These are phyloP conservation scores for Neobulgaria alba DNA, from an alignment of 2,329 filamentous ascomycete species.

Conservation along the genomic window DNA sequence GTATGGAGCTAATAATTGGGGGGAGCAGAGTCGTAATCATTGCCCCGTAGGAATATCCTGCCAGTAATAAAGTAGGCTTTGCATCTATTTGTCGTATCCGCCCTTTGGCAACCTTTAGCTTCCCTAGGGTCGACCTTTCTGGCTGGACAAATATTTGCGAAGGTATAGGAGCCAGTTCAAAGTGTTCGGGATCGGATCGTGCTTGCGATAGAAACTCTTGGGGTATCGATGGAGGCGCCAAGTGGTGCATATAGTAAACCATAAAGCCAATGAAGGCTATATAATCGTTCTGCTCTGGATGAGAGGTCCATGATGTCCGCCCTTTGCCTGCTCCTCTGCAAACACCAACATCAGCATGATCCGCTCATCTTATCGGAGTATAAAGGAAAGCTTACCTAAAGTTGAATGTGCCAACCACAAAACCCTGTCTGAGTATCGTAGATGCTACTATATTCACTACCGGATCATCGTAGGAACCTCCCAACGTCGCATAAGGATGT, in stretches of 20 bases:
- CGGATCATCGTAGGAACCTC: slow-evolving; percentile 76
- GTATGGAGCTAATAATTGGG: slow-evolving; percentile 31
- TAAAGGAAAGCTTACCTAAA: slow-evolving; percentile 54
- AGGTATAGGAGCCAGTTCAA: slow-evolving; percentile 20
- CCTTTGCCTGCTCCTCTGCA: slow-evolving; percentile 68
- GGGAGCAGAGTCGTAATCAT: slow-evolving; percentile 71
- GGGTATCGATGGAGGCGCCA: slow-evolving; percentile 13
- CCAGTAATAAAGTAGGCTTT: slow-evolving; percentile 46
- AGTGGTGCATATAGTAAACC: slow-evolving; percentile 58
- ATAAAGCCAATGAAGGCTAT: slow-evolving; percentile 74
- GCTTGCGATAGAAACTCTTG: slow-evolving; percentile 6
- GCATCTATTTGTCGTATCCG: no score
- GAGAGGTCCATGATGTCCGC: slow-evolving; percentile 79
- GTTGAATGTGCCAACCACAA: slow-evolving; percentile 80
- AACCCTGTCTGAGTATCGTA: slow-evolving; percentile 57
- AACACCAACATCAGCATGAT: slow-evolving; percentile 9
- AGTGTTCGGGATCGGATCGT: slow-evolving; percentile 14
- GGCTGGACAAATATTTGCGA: slow-evolving; percentile 9
- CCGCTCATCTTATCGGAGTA: background rate
- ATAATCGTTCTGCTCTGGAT: slow-evolving; percentile 75
- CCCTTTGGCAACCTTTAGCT: no score
- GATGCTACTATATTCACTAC: slow-evolving; percentile 58
- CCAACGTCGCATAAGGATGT: slow-evolving; percentile 84
- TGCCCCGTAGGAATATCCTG: slow-evolving; percentile 87
- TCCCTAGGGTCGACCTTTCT: background rate